Percentiles rank a stretch among this genome's conserved stretches.
phyloP scores from a whole-genome alignment of 2,329 filamentous ascomycete genomes.

The Cytospora piceicola region DNA sequence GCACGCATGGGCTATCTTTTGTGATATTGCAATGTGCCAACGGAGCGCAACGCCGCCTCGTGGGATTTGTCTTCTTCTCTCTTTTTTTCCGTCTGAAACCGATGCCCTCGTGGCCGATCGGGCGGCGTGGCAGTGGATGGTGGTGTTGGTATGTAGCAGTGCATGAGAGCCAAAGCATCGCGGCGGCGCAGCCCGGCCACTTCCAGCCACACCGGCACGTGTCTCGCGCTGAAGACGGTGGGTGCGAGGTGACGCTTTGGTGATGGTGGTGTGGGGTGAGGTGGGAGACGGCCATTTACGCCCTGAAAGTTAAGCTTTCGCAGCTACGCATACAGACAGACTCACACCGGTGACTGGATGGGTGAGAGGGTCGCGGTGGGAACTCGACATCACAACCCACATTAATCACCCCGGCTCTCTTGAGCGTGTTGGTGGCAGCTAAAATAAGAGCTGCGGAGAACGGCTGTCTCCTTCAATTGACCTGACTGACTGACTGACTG shows the following conservation, averaged over 20 bases:
- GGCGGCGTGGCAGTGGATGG: background rate
- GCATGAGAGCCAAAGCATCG: background rate
- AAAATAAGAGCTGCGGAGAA: background rate
- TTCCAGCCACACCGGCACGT: background rate
- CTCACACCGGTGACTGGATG: background rate
- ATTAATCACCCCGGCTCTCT: no score
- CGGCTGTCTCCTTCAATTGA: background rate
- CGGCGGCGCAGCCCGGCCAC: slow-evolving; percentile 3
- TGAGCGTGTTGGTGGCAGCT: no score
- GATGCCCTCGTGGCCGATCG: background rate
- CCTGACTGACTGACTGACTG: background rate
- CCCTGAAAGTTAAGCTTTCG: background rate
- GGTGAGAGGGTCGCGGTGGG: background rate
- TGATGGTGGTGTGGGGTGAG: background rate
- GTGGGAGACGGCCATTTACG: background rate
- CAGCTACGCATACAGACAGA: background rate
- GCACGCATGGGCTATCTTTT: background rate
- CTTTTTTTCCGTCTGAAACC: background rate
- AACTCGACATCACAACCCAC: background rate
- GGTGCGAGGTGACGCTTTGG: background rate
- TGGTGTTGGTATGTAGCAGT: background rate
- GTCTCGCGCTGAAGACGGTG: background rate
- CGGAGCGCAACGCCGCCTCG: background rate
- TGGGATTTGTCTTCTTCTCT: background rate
- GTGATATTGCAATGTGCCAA: background rate